Evolutionary conservation across 2,329 filamentous ascomycete species (phyloP), one percentile per base, ranked within the genome.

Genomic region (Microthyrium microscopicum): DNA sequence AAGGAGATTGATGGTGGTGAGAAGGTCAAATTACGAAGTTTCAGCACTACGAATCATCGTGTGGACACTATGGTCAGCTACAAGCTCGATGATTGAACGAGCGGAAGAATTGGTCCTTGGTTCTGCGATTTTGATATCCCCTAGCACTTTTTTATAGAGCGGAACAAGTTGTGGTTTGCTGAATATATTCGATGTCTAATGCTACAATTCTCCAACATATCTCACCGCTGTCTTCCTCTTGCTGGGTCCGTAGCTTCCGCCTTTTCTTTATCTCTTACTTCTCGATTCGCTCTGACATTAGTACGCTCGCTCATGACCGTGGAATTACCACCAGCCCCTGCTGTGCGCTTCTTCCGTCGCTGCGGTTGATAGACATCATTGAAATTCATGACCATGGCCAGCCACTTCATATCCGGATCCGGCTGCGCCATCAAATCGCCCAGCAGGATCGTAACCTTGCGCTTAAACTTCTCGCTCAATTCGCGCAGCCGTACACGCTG

Each of bases 341-440:
- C 27, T 8, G 19, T 25, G 16, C 17, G 22, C 28, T 29, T 31
- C 56, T 74, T 73, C 51, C 75, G 69, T 46, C 74, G 66, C 28
- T 75, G 70, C 11, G 82, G 80, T 55, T 81, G 71, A 55, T 95
- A 95, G 18, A 92, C 80, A 52, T 95, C 87, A 56, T 98, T 98
- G 57, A 95, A 98, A 57, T 95, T 98, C 83, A 98, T 95, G 26
- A 89, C 81, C 29, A 95, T 84, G 25, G 83, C 89, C 43, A 98
- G 59, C 62, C 95, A 95, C 35, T 87, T 69, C 74, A 98, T 82
- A 53, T 98, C 89, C 33, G 85, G 76, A 52, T 98, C 89, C 1
- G 84, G 77, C 56, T 95, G 87, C 56, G 91, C 87, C 6, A 83
- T 79, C 41, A 98, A 55, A 52, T 98, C 91, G 11, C 89, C 84